Evolutionary conservation across 148 eudicot genomes (phyloP), one percentile per base, ranked within the genome.

Genomic region (Pouteria glomerata): DNA sequence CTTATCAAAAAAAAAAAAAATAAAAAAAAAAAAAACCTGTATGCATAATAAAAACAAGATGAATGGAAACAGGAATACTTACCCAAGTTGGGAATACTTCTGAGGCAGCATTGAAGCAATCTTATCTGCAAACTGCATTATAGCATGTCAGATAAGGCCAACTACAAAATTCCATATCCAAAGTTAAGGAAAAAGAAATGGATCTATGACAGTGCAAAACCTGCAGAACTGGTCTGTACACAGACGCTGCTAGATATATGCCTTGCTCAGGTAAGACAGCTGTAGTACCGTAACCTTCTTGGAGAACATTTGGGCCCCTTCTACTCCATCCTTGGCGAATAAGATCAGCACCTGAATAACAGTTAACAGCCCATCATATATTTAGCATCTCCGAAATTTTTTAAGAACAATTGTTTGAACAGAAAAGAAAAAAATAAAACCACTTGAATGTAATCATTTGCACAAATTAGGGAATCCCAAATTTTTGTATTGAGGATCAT

Each of bases 281-380:
- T 69, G 96, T 90, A 79, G 97, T 85, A 27, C 99, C 99, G 85
- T 91, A 96, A 77, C 99, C 99, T 84, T 96, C 99, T 82, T 96
- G 90, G 55, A 76, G 84, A 62, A 72, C 86, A 83, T 84, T 88
- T 68, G 87, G 81, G 70, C 92, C 84, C 78, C 85, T 92, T 81
- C 87, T 89, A 72, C 79, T 82, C 94, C 99, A 88, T 60, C 94
- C 87, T 82, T 89, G 97, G 74, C 83, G 84, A 77, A 83, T 78
- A 58, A 82, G 80, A 69, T 85, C 92, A 74, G 70, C 78, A 35
- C 87, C 88, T 85, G 74, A n/a, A 64, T 50, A 71, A 65, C 47
- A 71, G 21, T 51, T 8, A 14, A 10, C 23, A 24, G 16, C 0
- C 27, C 4, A 6, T 21, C 64, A 65, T 15, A 13, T 39, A 42